Percentiles rank a stretch among this genome's conserved stretches.
Conservation (phyloP, 2,329 filamentous ascomycete species). For the Bipolaris sorokiniana region DNA sequence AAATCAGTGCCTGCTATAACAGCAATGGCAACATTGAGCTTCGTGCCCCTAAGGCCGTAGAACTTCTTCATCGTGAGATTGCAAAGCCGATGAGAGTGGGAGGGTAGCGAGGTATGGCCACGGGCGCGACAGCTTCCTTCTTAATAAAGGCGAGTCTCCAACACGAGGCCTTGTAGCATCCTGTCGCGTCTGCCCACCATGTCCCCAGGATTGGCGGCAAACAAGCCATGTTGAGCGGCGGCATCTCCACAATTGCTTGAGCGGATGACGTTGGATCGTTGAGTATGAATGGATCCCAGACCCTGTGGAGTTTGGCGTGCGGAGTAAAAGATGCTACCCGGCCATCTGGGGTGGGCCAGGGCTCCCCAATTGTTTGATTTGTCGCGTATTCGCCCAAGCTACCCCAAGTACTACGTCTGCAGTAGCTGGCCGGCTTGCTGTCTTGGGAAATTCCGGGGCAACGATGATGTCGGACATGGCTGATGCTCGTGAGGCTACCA, state of each 20-base stretch:
- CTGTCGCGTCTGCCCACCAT: slow-evolving; percentile 11
- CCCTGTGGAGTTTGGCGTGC: slow-evolving; percentile 26
- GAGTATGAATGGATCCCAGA: slow-evolving; percentile 17
- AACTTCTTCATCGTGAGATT: slow-evolving; percentile 51
- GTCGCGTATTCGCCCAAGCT: not conserved
- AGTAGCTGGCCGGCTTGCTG: slow-evolving; percentile 4
- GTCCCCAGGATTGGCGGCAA: slow-evolving; percentile 7
- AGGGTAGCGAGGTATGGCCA: not conserved
- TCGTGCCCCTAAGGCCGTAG: slow-evolving; percentile 69
- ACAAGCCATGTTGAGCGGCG: slow-evolving; percentile 15
- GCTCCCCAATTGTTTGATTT: slow-evolving; percentile 1
- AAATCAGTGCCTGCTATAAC: slow-evolving; percentile 77
- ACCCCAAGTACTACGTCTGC: not conserved
- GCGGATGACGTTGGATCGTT: slow-evolving; percentile 23
- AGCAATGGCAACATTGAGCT: slow-evolving; percentile 71
- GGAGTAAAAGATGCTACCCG: slow-evolving; percentile 16
- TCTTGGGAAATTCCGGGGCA: slow-evolving; percentile 4
- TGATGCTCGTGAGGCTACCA: slow-evolving; percentile 4
- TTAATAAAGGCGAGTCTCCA: slow-evolving; percentile 6
- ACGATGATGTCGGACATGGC: slow-evolving; percentile 13
- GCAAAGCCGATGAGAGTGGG: not conserved
- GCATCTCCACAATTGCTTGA: slow-evolving; percentile 16
- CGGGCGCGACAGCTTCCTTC: slow-evolving; percentile 10
- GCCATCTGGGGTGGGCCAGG: slow-evolving; percentile 7
- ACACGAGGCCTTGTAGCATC: slow-evolving; percentile 13